phyloP scores from a whole-genome alignment of 345 rosid genomes.

The Acer negundo region DNA sequence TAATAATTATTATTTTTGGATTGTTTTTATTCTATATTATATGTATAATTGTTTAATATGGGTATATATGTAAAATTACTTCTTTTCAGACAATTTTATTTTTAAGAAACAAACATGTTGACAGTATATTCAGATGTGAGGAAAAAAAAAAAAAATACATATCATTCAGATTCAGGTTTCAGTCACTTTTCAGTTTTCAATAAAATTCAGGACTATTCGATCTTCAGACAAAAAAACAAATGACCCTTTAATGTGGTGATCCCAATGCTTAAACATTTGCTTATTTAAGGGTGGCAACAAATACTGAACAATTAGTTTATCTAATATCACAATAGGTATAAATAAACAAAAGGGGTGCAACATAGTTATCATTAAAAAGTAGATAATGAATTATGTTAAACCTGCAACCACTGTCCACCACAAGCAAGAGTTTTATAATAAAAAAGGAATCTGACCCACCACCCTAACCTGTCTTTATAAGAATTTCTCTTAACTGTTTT shows the following conservation, averaged over 20 bases:
- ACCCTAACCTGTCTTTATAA: conserved; percentile 21
- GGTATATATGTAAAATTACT: too few species aligned
- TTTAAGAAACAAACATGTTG: too few species aligned
- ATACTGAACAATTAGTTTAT: background rate
- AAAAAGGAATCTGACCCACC: conserved; percentile 27
- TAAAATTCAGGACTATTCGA: too few species aligned
- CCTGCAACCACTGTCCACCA: conserved; percentile 26
- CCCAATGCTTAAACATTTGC: background rate
- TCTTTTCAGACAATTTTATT: too few species aligned
- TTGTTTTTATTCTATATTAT: too few species aligned
- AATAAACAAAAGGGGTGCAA: conserved; percentile 9
- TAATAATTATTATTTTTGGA: too few species aligned
- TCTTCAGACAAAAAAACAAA: too few species aligned
- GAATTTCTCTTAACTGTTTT: conserved; percentile 1
- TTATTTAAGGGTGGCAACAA: background rate
- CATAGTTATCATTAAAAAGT: conserved; percentile 26
- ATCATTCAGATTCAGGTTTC: too few species aligned
- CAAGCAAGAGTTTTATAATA: conserved; percentile 11
- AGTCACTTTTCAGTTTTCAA: too few species aligned
- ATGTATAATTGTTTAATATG: too few species aligned
- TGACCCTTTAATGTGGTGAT: background rate
- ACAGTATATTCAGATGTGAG: too few species aligned
- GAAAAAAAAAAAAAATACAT: too few species aligned
- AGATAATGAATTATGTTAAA: conserved; percentile 24
- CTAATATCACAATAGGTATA: background rate